Evolutionary conservation across 163 green algal species (phyloP), one percentile per base, ranked within the genome.

Genomic region (Volvox carteri): DNA sequence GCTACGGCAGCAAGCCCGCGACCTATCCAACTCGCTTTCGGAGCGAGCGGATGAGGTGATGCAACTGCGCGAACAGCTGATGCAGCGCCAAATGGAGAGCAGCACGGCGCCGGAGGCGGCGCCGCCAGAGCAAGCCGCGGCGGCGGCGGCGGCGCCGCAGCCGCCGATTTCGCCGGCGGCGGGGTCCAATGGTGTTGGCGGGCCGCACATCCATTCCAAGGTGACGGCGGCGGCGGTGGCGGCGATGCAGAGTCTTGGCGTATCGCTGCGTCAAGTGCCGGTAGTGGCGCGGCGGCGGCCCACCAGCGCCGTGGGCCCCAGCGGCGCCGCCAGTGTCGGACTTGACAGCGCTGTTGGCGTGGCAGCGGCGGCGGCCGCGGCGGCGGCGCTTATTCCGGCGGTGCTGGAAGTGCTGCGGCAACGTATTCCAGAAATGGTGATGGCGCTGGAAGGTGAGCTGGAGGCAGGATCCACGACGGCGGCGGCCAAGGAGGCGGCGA

Each of bases 161-260:
- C 18, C n/a, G 48, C n/a, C 14, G 75, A n/a, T n/a, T n/a, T 18
- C 48, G 50, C 7, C 70, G 30, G 4, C 76, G 54, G 6, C 52
- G 4, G 33, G n/a, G 19, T 8, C 33, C 33, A 18, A 48, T 33
- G n/a, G 21, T 33, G 50, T 19, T 37, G 33, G 52, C 52, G 35
- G 50, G 19, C 70, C 70, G 70, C 70, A 33, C 37, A 56, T 37
- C 1, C 23, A 60, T 21, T 80, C 48, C 30, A 35, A 16, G n/a
- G 75, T 68, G 50, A 56, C 75, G 46, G 75, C 48, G 48, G 75
- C 75, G 30, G 75, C 75, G 75, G n/a, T 70, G 75, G 50, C 75
- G 50, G 75, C 46, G 30, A 84, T 68, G 75, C 75, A 68, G 75
- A 84, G 75, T 30, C 33, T 84, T n/a, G 75, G 75, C 1, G 4